These are phyloP conservation scores for Boletus mariae DNA, from an alignment of 1,284 basidiomycete species.

Conservation along the genomic window DNA sequence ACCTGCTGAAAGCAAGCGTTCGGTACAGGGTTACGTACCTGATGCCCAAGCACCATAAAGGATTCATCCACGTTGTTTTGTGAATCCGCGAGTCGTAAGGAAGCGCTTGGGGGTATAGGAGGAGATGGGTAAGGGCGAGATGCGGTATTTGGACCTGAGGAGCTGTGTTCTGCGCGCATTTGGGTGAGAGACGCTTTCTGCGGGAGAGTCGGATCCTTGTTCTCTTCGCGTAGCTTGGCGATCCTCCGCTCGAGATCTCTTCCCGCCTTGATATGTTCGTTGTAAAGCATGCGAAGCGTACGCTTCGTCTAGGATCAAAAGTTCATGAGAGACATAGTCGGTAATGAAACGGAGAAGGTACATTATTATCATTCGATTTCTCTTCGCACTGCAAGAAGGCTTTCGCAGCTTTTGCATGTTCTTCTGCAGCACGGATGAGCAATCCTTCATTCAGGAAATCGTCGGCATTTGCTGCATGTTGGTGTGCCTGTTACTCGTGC, in stretches of 20 bases:
- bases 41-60: constrained; percentile 78
- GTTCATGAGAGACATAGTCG: constrained; percentile 7
- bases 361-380: constrained; percentile 66
- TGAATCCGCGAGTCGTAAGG: constrained; percentile 55
- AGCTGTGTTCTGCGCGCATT: constrained; percentile 25
- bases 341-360: constrained; percentile 33
- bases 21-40: constrained; percentile 35
- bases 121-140: constrained; percentile 41
- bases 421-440: constrained; percentile 63
- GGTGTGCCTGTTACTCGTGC: constrained; percentile 60
- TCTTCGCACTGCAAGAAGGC: constrained; percentile 69
- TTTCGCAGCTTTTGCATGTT: constrained; percentile 64
- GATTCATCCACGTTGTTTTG: constrained; percentile 77
- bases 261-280: constrained; percentile 63
- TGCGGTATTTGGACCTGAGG: constrained; percentile 22
- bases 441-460: constrained; percentile 61
- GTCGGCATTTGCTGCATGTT: constrained; percentile 76
- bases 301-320: constrained; percentile 58
- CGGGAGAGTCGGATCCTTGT: constrained; percentile 65
- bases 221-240: constrained; percentile 64
- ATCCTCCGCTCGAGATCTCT: constrained; percentile 70
- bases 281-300: constrained; percentile 68
- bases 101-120: constrained; percentile 38
- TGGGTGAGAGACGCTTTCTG: constrained; percentile 41
- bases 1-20: constrained; percentile 2